These are phyloP conservation scores for Polytrichum formosum DNA, from an alignment of 225 moss, liverwort and hornwort genomes.

Conservation along the genomic window DNA sequence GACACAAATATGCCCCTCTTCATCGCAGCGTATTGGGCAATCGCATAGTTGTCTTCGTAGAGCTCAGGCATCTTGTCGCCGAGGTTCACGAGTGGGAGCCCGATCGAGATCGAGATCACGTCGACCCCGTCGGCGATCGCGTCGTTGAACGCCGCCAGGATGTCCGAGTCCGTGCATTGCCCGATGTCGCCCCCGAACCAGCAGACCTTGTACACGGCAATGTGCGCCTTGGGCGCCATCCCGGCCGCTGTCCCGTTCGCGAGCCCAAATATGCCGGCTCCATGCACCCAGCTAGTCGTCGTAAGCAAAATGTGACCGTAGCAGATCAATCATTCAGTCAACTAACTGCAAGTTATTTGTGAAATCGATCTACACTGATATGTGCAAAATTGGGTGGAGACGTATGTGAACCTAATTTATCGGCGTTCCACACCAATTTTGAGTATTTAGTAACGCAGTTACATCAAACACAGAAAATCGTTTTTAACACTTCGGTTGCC, in stretches of 20 bases:
- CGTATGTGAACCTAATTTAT: no score
- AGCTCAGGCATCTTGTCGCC: constrained; percentile 28
- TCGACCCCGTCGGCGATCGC: constrained; percentile 76
- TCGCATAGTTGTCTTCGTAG: constrained; percentile 26
- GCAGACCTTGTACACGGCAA: constrained; percentile 29
- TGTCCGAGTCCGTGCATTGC: constrained; percentile 11
- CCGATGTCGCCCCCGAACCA: neutral
- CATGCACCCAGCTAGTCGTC: neutral
- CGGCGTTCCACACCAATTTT: no score
- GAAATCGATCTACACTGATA: no score
- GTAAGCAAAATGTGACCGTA: no score
- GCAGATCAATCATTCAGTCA: neutral
- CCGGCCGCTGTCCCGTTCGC: constrained; percentile 35
- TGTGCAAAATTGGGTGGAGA: no score
- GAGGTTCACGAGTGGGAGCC: neutral
- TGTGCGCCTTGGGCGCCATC: constrained; percentile 15
- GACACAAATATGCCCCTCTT: constrained; percentile 67
- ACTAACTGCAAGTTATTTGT: no score
- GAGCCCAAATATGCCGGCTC: constrained; percentile 9
- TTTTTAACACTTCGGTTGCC: no score
- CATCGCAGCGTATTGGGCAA: constrained; percentile 51
- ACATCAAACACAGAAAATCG: no score
- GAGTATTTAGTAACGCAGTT: no score
- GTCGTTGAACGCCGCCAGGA: constrained; percentile 20
- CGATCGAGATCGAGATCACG: constrained; percentile 54